These are phyloP conservation scores for Talaromyces sp. DNA, from an alignment of 2,329 filamentous ascomycete genomes.

Conservation along the genomic window DNA sequence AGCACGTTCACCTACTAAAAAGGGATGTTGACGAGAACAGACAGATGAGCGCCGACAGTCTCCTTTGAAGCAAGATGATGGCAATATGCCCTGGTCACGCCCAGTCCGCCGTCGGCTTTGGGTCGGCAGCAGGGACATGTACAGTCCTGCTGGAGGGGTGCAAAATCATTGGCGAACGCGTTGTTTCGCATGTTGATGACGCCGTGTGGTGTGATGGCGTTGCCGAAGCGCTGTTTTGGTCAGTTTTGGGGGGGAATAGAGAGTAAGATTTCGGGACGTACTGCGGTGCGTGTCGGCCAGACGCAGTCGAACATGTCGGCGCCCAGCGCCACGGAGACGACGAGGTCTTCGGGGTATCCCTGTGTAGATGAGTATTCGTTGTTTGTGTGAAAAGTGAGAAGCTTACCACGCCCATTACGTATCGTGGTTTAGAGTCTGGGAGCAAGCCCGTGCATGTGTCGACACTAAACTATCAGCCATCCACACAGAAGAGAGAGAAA, in stretches of 20 bases:
- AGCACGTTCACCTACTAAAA: too few relatives aligned
- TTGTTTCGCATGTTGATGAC: conserved; percentile 79
- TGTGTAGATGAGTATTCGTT: conserved; percentile 17
- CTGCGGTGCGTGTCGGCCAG: conserved; percentile 91
- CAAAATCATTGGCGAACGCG: conserved; percentile 71
- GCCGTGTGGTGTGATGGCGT: conserved; percentile 76
- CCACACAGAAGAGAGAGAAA: background rate
- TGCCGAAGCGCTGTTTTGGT: conserved; percentile 66
- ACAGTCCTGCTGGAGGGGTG: conserved; percentile 76
- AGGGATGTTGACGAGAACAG: too few relatives aligned
- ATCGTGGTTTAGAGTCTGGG: conserved; percentile 88
- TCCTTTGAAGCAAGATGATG: conserved; percentile 92
- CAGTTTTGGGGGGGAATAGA: background rate
- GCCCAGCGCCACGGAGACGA: conserved; percentile 87
- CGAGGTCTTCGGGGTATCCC: conserved; percentile 91
- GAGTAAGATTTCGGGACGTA: conserved; percentile 27
- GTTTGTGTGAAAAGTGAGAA: conserved; percentile 1
- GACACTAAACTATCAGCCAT: conserved; percentile 45
- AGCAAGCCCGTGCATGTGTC: conserved; percentile 76
- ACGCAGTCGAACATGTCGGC: conserved; percentile 99
- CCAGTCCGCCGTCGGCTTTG: conserved; percentile 62
- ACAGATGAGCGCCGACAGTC: conserved; percentile 77
- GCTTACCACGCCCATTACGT: conserved; percentile 89
- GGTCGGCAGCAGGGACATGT: conserved; percentile 71
- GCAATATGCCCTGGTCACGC: conserved; percentile 80